Base-by-base conservation (phyloP, 108 stramenopile species). In the Skeletonema costatum region DNA sequence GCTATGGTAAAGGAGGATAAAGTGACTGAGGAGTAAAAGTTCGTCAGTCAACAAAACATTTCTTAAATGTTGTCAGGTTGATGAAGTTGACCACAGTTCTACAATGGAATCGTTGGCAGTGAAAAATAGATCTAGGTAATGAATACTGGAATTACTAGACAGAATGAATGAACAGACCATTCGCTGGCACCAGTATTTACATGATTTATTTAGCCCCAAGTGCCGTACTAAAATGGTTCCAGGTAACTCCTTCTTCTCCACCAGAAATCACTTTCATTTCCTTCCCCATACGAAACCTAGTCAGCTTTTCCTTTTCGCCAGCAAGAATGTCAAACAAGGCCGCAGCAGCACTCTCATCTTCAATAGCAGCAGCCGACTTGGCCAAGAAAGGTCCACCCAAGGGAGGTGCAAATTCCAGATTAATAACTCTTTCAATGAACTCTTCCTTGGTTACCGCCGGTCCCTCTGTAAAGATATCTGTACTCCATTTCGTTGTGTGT, bases 161-260 rank as follows among this genome's bases (percentile, higher is more conserved):
- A 29, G 7, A 29, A 10, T 4, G 2, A 25, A 29, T 56, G 25
- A 25, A 21, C 2, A 25, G 53, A 56, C 53, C 25, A 56, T 29
- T 56, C 9, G 10, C 7, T 2, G 53, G 25, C 51, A 25, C 5
- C 16, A 46, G n/a, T n/a, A 46, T 64, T 41, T 21, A 32, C 17
- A 65, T 59, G 11, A 53, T 12, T 60, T 77, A 64, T 12, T 72
- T 73, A 7, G 61, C 71, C 17, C 77, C 81, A 79, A 92, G 29
- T 32, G 91, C 91, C 16, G 82, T 70, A 32, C 76, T 68, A 69
- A 94, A 94, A 33, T 63, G 66, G 5, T 87, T 71, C 88, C 90
- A 94, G 13, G 86, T 91, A 25, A 94, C 39, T 17, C 90, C 93
- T 48, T 92, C 86, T 71, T 92, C 91, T 11, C 89, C 93, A 41